phyloP scores from a whole-genome alignment of 2,329 filamentous ascomycete species.

The Fusarium napiforme region DNA sequence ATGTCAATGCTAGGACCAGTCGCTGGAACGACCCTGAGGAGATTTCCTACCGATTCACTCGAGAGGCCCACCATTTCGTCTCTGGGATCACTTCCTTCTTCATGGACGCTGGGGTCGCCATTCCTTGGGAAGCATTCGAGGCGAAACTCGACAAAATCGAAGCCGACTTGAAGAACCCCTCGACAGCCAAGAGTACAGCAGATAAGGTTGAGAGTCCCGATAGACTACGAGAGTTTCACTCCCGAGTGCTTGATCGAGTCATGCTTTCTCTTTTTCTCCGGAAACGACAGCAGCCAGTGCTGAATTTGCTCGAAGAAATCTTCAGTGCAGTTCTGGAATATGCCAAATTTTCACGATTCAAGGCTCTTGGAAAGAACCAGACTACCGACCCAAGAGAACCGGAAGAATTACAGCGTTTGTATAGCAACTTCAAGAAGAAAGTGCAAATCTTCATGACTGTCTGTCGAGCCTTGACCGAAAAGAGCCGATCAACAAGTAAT shows the following conservation, averaged over 20 bases:
- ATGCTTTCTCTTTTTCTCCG: conserved; percentile 78
- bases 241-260: conserved; percentile 78
- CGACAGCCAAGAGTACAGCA: conserved; percentile 49
- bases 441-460: conserved; percentile 79
- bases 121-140: conserved; percentile 79
- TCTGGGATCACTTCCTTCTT: conserved; percentile 79
- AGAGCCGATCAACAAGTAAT: conserved; percentile 56
- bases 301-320: conserved; percentile 79
- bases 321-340: conserved; percentile 79
- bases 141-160: conserved; percentile 73
- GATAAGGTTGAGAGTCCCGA: conserved; percentile 65
- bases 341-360: conserved; percentile 62
- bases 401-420: conserved; percentile 59
- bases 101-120: conserved; percentile 79
- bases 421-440: conserved; percentile 75
- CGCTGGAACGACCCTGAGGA: conserved; percentile 53
- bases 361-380: conserved; percentile 46
- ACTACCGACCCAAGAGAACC: conserved; percentile 14
- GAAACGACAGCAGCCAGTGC: conserved; percentile 77
- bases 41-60: conserved; percentile 68
- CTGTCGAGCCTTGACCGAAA: conserved; percentile 74
- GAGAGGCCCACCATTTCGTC: conserved; percentile 85
- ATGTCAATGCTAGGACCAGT: conserved; percentile 58
- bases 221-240: conserved; percentile 75
- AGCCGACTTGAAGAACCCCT: conserved; percentile 59